A percentile compares a stretch with the other conserved stretches of the same genome.
Evolutionary conservation across 176 grass and related monocot species (phyloP).

Genomic region (Musa schizocarpa): DNA sequence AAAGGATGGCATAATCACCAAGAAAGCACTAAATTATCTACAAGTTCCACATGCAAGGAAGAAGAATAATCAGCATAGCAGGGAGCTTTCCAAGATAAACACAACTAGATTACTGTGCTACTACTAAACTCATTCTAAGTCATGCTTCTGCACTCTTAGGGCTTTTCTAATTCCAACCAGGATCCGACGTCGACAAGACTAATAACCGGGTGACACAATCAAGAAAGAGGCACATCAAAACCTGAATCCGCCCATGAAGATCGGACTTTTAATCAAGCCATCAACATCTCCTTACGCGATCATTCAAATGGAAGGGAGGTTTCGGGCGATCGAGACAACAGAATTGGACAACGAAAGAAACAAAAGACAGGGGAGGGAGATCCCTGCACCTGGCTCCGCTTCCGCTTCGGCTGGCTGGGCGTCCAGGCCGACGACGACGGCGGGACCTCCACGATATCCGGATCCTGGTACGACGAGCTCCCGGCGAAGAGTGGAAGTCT

Average conservation of each 20-base stretch:
- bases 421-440: constrained; percentile 26
- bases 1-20: neutral
- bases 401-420: constrained; percentile 36
- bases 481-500: constrained; percentile 18
- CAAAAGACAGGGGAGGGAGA: neutral
- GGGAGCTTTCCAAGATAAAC: neutral
- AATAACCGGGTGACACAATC: neutral
- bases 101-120: neutral
- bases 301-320: neutral
- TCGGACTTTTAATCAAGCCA: neutral
- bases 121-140: neutral
- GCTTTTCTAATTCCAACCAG: neutral
- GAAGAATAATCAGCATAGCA: neutral
- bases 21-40: neutral
- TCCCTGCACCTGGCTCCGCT: constrained; percentile 32
- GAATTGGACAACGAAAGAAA: neutral
- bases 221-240: too few species aligned
- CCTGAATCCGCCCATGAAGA: too few species aligned
- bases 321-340: neutral
- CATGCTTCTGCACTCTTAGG: too few species aligned
- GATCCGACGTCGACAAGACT: neutral
- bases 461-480: constrained; percentile 18
- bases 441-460: constrained; percentile 39
- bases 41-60: neutral
- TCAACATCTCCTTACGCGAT: neutral